Base-by-base conservation (phyloP, 768 basidiomycete genomes). In the Rhodocollybia butyracea region DNA sequence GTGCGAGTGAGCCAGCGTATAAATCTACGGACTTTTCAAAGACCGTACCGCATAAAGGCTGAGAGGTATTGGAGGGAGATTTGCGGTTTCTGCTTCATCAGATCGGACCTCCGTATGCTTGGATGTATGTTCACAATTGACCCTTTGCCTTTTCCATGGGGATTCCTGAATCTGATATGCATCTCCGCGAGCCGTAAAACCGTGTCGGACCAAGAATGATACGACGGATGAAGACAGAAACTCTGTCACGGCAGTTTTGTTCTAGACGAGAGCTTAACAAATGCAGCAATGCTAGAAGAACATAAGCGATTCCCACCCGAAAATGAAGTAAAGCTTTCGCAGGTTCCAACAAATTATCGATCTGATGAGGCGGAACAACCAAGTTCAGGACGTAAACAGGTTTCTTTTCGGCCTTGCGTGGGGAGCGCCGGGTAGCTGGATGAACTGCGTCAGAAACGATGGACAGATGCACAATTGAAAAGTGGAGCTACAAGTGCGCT, bases 331-430 rank as follows among this genome's bases (percentile, higher is more conserved):
- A 63, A 3, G 74, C 72, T 72, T 94, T 95, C 17, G 81, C 73
- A n/a, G 94, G 91, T 60, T 91, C 92, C 27, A 94, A 64, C 57
- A 83, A 83, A 54, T 89, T 87, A 64, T 97, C 93, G 8, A 97
- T 74, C 26, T 84, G 73, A 24, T 73, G 70, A 2, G 83, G 71
- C 41, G 91, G 84, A 19, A 94, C 70, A 8, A 73, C 76, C 56
- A 98, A 64, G 64, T 91, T 85, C 45, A 98, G 73, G 43, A 94
- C 87, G 66, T 90, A 98, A 57, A 94, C 83, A 4, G 94, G 85
- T 66, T 82, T 83, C 68, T 84, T 85, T 64, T 93, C 91, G 22
- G 73, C 68, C 70, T 90, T 93, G 38, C 88, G 83, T 30, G 93
- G 89, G 31, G 93, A 89, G 31, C 88, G 79, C 57, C 89, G 82